A percentile compares a stretch with the other conserved stretches of the same genome.
phyloP scores from a whole-genome alignment of 176 grass and related monocot species.

The Oryza longistaminata region DNA sequence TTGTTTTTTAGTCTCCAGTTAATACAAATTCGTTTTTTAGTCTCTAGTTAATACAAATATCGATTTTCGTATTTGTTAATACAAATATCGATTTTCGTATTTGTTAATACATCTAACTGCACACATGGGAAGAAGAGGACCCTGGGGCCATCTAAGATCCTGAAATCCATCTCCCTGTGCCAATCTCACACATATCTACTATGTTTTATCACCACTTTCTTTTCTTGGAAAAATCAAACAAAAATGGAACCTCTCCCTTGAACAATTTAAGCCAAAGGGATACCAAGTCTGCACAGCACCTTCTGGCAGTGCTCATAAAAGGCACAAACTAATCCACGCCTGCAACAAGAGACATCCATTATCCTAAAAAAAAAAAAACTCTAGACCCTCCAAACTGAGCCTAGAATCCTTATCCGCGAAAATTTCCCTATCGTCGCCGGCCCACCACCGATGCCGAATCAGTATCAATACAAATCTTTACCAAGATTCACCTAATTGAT shows the following conservation, averaged over 20 bases:
- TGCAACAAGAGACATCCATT: background rate
- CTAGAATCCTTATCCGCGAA: background rate
- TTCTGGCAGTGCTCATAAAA: background rate
- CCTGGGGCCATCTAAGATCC: background rate
- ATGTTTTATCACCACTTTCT: background rate
- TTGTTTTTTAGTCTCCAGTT: background rate
- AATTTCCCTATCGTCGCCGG: background rate
- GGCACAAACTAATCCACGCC: background rate
- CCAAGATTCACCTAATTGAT: background rate
- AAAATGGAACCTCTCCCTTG: background rate
- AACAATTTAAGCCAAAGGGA: background rate
- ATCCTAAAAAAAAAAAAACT: background rate
- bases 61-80: no score
- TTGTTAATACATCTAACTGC: background rate
- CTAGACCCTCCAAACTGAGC: background rate
- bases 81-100: background rate
- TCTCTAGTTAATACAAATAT: background rate
- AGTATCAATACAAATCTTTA: background rate
- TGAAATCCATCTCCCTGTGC: background rate
- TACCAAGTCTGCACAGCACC: background rate
- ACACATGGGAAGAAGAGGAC: background rate
- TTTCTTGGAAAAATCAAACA: background rate
- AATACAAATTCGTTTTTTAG: background rate
- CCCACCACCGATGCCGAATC: background rate
- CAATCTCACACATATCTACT: background rate